Conservation (phyloP, 2,329 filamentous ascomycete genomes). For the Spiromastix sp. region DNA sequence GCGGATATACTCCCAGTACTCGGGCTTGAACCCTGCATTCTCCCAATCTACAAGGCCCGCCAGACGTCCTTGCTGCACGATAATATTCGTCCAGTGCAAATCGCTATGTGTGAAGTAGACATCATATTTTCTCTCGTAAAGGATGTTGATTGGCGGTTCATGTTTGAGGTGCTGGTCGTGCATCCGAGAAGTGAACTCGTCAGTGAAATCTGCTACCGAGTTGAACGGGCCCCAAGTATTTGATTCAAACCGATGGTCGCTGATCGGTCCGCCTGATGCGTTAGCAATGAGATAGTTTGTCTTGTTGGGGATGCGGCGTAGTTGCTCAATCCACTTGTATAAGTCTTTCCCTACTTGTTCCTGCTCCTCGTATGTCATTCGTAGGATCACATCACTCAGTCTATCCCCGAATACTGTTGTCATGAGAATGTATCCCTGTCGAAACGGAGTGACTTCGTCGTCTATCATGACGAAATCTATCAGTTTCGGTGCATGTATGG, state of each 20-base stretch:
- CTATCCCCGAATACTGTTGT: conserved; percentile 8
- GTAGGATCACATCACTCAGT: conserved; percentile 2
- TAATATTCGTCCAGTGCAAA: conserved; percentile 8
- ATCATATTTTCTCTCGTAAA: conserved; percentile 7
- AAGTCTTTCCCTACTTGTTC: conserved; percentile 9
- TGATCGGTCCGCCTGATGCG: conserved; percentile 8
- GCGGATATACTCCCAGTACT: conserved; percentile 11
- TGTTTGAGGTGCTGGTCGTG: not conserved
- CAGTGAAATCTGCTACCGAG: conserved; percentile 6
- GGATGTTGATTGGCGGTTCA: conserved; percentile 1
- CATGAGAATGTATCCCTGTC: conserved; percentile 10
- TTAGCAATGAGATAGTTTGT: conserved; percentile 5
- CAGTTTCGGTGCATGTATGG: conserved; percentile 8
- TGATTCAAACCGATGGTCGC: conserved; percentile 6
- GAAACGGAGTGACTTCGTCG: not conserved
- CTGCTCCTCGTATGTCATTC: conserved; percentile 9
- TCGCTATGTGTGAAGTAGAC: conserved; percentile 11
- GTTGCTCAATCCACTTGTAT: conserved; percentile 6
- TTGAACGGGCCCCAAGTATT: conserved; percentile 5
- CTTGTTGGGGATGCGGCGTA: conserved; percentile 6
- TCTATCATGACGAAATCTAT: conserved; percentile 7
- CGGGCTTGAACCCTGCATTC: conserved; percentile 9
- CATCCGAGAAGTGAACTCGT: conserved; percentile 3
- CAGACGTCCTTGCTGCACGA: conserved; percentile 6
- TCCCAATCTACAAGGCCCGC: conserved; percentile 11